These are phyloP conservation scores for Polyplosphaeria fusca DNA, from an alignment of 495 filamentous ascomycete species.

Conservation along the genomic window DNA sequence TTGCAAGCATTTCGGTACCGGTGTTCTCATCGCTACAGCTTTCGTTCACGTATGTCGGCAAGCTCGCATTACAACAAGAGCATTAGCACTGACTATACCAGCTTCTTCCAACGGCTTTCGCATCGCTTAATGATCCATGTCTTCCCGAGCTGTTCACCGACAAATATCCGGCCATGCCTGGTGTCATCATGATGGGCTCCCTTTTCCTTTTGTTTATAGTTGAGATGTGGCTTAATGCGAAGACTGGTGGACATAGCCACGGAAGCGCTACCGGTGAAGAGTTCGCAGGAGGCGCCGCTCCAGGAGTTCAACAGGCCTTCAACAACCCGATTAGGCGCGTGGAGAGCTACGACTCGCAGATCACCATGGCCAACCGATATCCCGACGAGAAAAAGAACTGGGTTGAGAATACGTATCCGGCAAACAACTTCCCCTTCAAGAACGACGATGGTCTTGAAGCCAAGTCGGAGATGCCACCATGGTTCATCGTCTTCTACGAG, in stretches of 20 bases:
- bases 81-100: conserved; percentile 24
- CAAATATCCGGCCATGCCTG: conserved; percentile 57
- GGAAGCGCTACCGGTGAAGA: conserved; percentile 46
- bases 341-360: conserved; percentile 28
- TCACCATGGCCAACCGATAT: conserved; percentile 14
- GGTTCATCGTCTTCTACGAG: conserved; percentile 56
- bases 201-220: conserved; percentile 56
- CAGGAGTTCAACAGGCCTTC: conserved; percentile 18
- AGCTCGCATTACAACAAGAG: not conserved
- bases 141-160: conserved; percentile 55
- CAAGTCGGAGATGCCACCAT: conserved; percentile 52
- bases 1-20: conserved; percentile 44
- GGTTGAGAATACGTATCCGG: conserved; percentile 20
- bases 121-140: conserved; percentile 55
- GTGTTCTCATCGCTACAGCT: conserved; percentile 36
- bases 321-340: conserved; percentile 18
- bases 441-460: conserved; percentile 31
- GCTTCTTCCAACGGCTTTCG: conserved; percentile 57
- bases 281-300: not conserved
- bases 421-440: conserved; percentile 17
- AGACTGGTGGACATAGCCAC: conserved; percentile 49
- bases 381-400: conserved; percentile 21
- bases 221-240: conserved; percentile 48
- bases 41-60: conserved; percentile 32
- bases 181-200: conserved; percentile 57